phyloP scores from a whole-genome alignment of 257 asterid species.

The Jacaranda copaia region DNA sequence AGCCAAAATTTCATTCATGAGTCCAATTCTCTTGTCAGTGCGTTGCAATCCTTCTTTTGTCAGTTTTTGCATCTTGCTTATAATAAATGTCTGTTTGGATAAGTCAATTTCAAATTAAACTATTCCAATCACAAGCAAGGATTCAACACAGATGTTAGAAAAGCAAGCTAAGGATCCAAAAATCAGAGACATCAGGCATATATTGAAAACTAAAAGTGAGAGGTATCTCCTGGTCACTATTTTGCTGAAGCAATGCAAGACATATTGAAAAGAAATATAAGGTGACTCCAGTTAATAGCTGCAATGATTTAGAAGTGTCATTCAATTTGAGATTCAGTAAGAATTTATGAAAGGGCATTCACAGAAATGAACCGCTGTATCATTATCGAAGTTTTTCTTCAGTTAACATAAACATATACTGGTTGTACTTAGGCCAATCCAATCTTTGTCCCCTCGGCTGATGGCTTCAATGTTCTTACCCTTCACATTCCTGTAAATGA shows the following conservation, averaged over 20 bases:
- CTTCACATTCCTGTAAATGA: background rate
- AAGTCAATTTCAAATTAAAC: conserved; percentile 39
- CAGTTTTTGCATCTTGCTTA: conserved; percentile 91
- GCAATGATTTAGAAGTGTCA: no score
- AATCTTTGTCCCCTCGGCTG: no score
- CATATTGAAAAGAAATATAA: conserved; percentile 8
- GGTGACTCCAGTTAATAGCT: background rate
- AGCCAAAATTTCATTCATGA: conserved; percentile 95
- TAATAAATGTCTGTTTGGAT: conserved; percentile 71
- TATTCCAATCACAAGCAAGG: conserved; percentile 25
- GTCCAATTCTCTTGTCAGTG: conserved; percentile 96
- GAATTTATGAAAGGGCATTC: no score
- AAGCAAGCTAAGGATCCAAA: conserved; percentile 22
- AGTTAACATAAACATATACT: no score
- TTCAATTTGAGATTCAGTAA: no score
- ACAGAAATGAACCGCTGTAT: no score
- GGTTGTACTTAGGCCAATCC: no score
- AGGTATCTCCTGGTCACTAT: conserved; percentile 17
- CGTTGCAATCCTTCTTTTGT: conserved; percentile 91
- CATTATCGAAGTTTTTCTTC: no score
- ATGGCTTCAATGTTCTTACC: no score
- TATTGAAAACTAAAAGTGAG: conserved; percentile 13
- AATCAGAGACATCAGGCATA: background rate
- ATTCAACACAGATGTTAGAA: conserved; percentile 19
- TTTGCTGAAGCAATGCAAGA: conserved; percentile 10